A percentile compares a stretch with the other conserved stretches of the same genome.
These are phyloP conservation scores for Boletus semigastroideus DNA, from an alignment of 1,284 basidiomycete genomes.

Conservation along the genomic window DNA sequence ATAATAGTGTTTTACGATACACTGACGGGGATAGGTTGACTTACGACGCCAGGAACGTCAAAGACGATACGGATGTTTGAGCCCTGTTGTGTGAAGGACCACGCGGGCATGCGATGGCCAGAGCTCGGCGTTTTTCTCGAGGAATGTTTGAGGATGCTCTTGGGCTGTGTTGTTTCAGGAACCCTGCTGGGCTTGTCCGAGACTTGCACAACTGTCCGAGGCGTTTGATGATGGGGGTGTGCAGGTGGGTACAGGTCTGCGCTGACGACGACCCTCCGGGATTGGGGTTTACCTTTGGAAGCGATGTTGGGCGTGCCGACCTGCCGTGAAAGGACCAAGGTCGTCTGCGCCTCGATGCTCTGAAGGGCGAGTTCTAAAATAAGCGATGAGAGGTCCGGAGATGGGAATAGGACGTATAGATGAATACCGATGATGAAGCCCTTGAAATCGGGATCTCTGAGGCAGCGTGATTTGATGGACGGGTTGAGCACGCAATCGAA, in stretches of 20 bases:
- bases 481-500: slow-evolving; percentile 69
- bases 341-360: slow-evolving; percentile 60
- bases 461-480: slow-evolving; percentile 53
- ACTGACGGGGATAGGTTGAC: slow-evolving; percentile 17
- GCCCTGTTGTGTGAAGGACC: slow-evolving; percentile 51
- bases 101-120: slow-evolving; percentile 32
- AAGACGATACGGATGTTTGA: slow-evolving; percentile 46
- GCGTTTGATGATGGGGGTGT: slow-evolving; percentile 23
- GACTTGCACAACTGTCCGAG: slow-evolving; percentile 42
- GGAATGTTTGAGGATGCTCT: slow-evolving; percentile 41
- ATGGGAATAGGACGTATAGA: neutral
- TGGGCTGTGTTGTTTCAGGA: slow-evolving; percentile 24
- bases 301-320: slow-evolving; percentile 69
- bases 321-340: slow-evolving; percentile 57
- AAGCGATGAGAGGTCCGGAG: slow-evolving; percentile 10
- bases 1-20: slow-evolving; percentile 6
- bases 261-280: slow-evolving; percentile 58
- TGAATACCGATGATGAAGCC: slow-evolving; percentile 62
- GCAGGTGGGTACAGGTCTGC: slow-evolving; percentile 38
- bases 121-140: neutral
- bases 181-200: slow-evolving; percentile 5
- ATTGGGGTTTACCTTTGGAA: slow-evolving; percentile 60
- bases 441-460: slow-evolving; percentile 64
- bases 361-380: slow-evolving; percentile 64
- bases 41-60: slow-evolving; percentile 53